Base-by-base conservation (phyloP, 2,329 filamentous ascomycete genomes). In the Aspergillus sp. region DNA sequence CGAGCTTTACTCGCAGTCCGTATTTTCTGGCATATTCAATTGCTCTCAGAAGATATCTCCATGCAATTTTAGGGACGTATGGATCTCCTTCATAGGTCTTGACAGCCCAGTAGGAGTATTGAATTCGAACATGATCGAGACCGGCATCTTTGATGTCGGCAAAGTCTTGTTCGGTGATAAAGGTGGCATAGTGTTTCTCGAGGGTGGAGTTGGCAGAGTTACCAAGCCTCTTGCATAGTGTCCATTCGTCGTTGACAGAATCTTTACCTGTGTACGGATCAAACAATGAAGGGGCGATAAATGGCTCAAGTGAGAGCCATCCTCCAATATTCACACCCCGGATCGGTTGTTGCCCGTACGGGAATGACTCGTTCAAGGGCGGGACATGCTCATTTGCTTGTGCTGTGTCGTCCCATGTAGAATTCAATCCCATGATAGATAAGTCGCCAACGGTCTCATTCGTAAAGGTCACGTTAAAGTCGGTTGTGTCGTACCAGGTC, bases 381-480 rank as follows among this genome's bases (percentile, higher is more conserved):
- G 90, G 87, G 0, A 94, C 89, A 29, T 89, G 82, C 12, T 81
- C 74, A 62, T 97, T 97, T 9, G 90, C 83, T 51, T 76, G 74
- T 2, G 79, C 74, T 26, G 84, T 86, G 67, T 98, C 90, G 62
- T 97, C 86, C 88, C 89, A 98, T 1, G 81, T 76, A 0, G 82
- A 82, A 60, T 87, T 85, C 26, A 98, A 76, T 1, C 93, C 93
- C 83, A 97, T 97, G 47, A 97, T 67, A 0, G 89, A 85, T n/a
- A 98, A 75, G 3, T 85, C 87, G 13, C 93, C 93, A 0, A 97
- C 85, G 10, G 82, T 90, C 39, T 82, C 78, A 47, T 85, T 81
- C 0, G 93, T 98, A 63, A 94, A 98, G 0, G 93, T 97, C 48
- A 91, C 78, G 62, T 98, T 98, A 73, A 97, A 95, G 58, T 90